Evolutionary conservation across 805 yeast species (phyloP).

Genomic region (Wickerhamiella shivajii): DNA sequence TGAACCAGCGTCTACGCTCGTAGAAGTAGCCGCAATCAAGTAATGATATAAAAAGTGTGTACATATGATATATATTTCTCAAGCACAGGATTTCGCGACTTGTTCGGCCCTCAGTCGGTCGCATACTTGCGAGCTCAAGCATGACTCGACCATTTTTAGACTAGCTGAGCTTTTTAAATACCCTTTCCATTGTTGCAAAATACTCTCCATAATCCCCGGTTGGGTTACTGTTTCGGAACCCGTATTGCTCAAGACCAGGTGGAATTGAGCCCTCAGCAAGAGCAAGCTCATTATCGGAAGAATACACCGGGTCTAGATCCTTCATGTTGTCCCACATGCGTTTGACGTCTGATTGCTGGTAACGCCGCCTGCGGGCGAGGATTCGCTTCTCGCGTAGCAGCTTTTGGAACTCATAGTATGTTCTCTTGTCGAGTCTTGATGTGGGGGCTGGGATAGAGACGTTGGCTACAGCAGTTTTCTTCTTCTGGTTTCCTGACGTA

Average conservation of each 20-base stretch:
- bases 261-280: not conserved
- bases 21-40: too few species aligned
- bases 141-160: too few species aligned
- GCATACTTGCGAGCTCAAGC: too few species aligned
- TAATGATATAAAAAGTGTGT: too few species aligned
- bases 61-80: too few species aligned
- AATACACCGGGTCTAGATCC: slow-evolving; percentile 23
- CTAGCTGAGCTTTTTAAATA: not conserved
- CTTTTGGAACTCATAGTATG: slow-evolving; percentile 13
- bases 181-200: slow-evolving; percentile 5
- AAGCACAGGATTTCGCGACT: too few species aligned
- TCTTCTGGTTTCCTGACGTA: too few species aligned
- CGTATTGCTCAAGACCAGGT: slow-evolving; percentile 1
- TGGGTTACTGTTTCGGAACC: not conserved
- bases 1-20: too few species aligned
- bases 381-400: slow-evolving; percentile 14
- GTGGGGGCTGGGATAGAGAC: not conserved
- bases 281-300: slow-evolving; percentile 23
- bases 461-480: not conserved
- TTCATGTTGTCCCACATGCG: slow-evolving; percentile 21
- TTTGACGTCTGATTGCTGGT: too few species aligned
- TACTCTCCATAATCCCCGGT: slow-evolving; percentile 7
- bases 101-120: too few species aligned
- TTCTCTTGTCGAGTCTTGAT: slow-evolving; percentile 9
- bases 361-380: slow-evolving; percentile 13